Percentiles rank a stretch among this genome's conserved stretches.
These are phyloP conservation scores for Byssothecium circinans DNA, from an alignment of 2,329 filamentous ascomycete species.

Conservation along the genomic window DNA sequence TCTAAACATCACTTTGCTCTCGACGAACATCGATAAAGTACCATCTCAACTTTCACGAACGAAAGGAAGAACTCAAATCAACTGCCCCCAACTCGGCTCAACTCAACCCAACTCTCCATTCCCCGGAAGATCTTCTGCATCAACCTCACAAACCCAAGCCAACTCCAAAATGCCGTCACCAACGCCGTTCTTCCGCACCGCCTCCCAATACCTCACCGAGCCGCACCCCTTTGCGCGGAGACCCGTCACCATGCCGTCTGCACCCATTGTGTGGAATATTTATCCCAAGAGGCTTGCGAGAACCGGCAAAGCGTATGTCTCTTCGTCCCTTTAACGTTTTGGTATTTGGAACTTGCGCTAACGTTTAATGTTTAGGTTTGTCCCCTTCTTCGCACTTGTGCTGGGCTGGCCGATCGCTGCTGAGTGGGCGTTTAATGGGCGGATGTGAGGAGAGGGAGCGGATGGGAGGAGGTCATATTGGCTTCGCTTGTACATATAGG, in stretches of 20 bases:
- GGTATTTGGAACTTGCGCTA: background rate
- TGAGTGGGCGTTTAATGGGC: conserved; percentile 25
- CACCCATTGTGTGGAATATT: conserved; percentile 26
- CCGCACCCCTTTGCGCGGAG: conserved; percentile 41
- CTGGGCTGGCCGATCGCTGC: conserved; percentile 40
- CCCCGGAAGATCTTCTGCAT: background rate
- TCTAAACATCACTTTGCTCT: no score
- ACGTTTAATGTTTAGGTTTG: conserved; percentile 19
- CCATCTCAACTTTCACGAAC: no score
- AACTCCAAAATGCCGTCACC: conserved; percentile 31
- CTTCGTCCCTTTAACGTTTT: background rate
- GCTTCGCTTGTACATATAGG: no score
- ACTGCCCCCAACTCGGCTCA: background rate
- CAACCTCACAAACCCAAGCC: conserved; percentile 3
- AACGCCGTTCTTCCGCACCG: conserved; percentile 36
- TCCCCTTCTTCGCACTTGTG: conserved; percentile 31
- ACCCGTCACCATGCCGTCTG: conserved; percentile 26
- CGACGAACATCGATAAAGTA: no score
- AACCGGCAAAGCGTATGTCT: conserved; percentile 32
- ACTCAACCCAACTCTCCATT: no score
- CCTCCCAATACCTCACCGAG: conserved; percentile 37
- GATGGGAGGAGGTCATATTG: background rate
- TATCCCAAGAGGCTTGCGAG: conserved; percentile 24
- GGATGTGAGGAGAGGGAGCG: background rate
- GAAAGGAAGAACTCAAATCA: background rate